Conservation (phyloP, 2,329 filamentous ascomycete genomes). For the Colletotrichum caudatum region DNA sequence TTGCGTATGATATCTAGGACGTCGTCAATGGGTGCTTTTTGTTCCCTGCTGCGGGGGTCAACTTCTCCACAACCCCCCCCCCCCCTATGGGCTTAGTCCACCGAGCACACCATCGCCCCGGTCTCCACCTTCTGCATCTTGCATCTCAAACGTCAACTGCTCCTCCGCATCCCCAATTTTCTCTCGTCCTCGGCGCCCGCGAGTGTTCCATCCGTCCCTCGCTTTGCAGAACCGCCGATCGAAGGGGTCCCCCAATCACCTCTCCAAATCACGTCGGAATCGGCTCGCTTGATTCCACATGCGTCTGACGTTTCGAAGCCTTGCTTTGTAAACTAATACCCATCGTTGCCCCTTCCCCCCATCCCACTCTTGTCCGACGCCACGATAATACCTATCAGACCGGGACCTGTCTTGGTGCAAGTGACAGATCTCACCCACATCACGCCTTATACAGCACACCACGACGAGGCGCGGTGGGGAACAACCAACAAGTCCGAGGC, state of each 20-base stretch:
- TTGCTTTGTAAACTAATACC: constrained; percentile 32
- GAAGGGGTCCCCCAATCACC: not conserved
- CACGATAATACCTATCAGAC: not conserved
- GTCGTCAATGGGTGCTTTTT: constrained; percentile 5
- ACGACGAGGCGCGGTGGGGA: not conserved
- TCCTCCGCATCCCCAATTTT: constrained; percentile 33
- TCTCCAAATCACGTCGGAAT: constrained; percentile 10
- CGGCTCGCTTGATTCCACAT: constrained; percentile 19
- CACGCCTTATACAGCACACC: not conserved
- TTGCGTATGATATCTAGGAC: too few relatives aligned
- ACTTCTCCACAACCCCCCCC: constrained; percentile 13
- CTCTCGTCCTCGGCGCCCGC: constrained; percentile 1
- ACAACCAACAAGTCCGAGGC: not conserved
- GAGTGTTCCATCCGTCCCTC: constrained; percentile 4
- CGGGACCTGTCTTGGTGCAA: constrained; percentile 10
- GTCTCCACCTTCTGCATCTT: constrained; percentile 25
- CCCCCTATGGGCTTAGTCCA: constrained; percentile 16
- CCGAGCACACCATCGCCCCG: constrained; percentile 38
- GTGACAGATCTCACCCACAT: constrained; percentile 9
- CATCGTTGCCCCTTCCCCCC: constrained; percentile 1
- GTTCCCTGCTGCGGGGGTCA: constrained; percentile 16
- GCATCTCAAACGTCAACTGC: constrained; percentile 19
- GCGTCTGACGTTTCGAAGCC: not conserved
- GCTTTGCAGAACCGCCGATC: not conserved
- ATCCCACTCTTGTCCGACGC: not conserved